Percentiles rank a stretch among this genome's conserved stretches.
These are phyloP conservation scores for Parascedosporium putredinis DNA, from an alignment of 2,329 filamentous ascomycete species.

Conservation along the genomic window DNA sequence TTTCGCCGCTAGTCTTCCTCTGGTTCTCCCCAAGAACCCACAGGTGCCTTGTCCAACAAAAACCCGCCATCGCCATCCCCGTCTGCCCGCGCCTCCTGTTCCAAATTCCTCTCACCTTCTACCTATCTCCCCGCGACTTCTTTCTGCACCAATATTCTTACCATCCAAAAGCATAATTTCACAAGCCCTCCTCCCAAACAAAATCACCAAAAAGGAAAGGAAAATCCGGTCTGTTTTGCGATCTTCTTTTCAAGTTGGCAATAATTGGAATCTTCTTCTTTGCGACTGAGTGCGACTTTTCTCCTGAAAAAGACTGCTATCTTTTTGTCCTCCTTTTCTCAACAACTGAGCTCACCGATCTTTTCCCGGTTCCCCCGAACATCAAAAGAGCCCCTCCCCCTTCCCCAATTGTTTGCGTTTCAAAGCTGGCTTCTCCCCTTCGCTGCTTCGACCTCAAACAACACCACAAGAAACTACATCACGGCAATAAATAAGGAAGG, in stretches of 20 bases:
- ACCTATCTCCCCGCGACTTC: not conserved
- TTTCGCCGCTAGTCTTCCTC: conserved; percentile 3
- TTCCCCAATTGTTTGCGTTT: conserved; percentile 10
- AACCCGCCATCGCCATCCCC: conserved; percentile 9
- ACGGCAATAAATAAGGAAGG: not conserved
- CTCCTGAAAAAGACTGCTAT: not conserved
- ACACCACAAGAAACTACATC: not conserved
- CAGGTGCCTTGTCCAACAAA: conserved; percentile 8
- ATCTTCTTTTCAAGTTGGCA: not conserved
- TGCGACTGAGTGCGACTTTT: not conserved
- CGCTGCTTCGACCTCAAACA: conserved; percentile 6
- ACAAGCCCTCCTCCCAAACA: not conserved
- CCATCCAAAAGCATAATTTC: not conserved
- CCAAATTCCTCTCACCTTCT: conserved; percentile 7
- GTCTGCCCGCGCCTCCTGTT: conserved; percentile 7
- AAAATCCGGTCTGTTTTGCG: not conserved
- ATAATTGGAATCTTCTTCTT: not conserved
- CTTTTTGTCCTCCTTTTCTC: not conserved
- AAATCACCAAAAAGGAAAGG: not conserved
- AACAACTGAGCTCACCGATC: conserved; percentile 1
- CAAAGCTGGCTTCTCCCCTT: conserved; percentile 4
- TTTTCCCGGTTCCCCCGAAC: conserved; percentile 5
- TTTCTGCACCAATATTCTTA: not conserved
- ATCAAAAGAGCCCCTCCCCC: conserved; percentile 10
- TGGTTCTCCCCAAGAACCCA: not conserved